Conservation (phyloP, 2,329 filamentous ascomycete species). For the Sporothrix dimorphospora region DNA sequence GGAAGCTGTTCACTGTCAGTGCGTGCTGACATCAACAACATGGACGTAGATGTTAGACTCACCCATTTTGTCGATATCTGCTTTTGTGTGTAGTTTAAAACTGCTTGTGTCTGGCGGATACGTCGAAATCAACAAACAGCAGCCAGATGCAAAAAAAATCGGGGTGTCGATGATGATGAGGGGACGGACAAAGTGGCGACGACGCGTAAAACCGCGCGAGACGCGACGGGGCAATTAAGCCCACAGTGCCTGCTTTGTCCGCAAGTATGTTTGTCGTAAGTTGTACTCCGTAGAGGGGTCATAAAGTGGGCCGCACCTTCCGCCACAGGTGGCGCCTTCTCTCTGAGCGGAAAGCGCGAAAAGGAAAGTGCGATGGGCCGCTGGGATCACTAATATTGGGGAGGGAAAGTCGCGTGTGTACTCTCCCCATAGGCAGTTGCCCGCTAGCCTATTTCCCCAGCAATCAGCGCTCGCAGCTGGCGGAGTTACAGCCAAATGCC, state of each 20-base stretch:
- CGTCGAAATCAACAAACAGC: background rate
- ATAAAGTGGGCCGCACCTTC: constrained; percentile 15
- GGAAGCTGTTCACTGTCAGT: constrained; percentile 44
- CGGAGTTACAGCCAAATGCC: constrained; percentile 26
- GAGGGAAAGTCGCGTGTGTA: background rate
- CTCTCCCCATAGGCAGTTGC: background rate
- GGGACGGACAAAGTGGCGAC: constrained; percentile 11
- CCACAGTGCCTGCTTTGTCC: background rate
- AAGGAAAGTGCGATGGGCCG: background rate
- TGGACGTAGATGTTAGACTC: background rate
- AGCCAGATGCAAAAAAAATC: background rate
- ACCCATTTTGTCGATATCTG: constrained; percentile 10
- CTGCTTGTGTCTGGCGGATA: background rate
- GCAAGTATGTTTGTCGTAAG: too few species aligned
- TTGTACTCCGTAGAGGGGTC: constrained; percentile 22
- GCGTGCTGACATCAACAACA: background rate
- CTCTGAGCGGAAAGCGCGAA: background rate
- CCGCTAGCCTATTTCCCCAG: constrained; percentile 14
- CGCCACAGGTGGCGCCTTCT: constrained; percentile 28
- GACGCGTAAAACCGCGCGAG: constrained; percentile 26
- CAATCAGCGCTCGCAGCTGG: background rate
- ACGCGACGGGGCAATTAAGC: constrained; percentile 30
- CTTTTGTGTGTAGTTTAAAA: background rate
- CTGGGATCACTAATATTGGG: background rate
- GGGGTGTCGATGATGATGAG: background rate